Evolutionary conservation across 2,329 filamentous ascomycete species (phyloP).

Genomic region (Septoria petroselini): DNA sequence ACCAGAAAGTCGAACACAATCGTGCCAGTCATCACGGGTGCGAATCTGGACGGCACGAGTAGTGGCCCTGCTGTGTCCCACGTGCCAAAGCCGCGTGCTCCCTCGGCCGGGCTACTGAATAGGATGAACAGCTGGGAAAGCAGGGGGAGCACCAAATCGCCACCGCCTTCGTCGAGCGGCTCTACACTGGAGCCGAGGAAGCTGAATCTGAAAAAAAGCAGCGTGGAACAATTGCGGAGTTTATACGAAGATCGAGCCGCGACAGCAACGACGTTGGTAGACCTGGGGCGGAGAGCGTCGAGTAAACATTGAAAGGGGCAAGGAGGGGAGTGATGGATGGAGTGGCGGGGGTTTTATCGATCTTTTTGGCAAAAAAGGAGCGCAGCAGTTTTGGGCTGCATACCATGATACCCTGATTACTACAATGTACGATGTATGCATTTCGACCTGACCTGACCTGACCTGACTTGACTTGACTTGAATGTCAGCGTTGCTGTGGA

Average conservation of each 20-base stretch:
- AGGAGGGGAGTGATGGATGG: neutral
- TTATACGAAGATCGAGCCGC: conserved; percentile 50
- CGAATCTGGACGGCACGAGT: conserved; percentile 9
- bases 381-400: too few relatives aligned
- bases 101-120: conserved; percentile 45
- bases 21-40: conserved; percentile 18
- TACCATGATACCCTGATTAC: too few relatives aligned
- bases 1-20: conserved; percentile 18
- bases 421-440: too few relatives aligned
- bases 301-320: conserved; percentile 9
- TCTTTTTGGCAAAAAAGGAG: neutral
- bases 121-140: conserved; percentile 48
- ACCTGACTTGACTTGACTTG: too few relatives aligned
- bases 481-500: too few relatives aligned
- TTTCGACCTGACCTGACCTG: too few relatives aligned
- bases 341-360: too few relatives aligned
- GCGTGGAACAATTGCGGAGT: conserved; percentile 48
- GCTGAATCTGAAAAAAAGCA: conserved; percentile 45
- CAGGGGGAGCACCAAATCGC: conserved; percentile 6
- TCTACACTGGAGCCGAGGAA: conserved; percentile 32
- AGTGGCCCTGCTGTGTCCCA: conserved; percentile 6
- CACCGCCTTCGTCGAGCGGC: conserved; percentile 3
- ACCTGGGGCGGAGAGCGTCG: conserved; percentile 18
- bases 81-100: conserved; percentile 33
- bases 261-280: conserved; percentile 34